Base-by-base conservation (phyloP, 2,329 filamentous ascomycete species). In the Pseudogymnoascus sp. region DNA sequence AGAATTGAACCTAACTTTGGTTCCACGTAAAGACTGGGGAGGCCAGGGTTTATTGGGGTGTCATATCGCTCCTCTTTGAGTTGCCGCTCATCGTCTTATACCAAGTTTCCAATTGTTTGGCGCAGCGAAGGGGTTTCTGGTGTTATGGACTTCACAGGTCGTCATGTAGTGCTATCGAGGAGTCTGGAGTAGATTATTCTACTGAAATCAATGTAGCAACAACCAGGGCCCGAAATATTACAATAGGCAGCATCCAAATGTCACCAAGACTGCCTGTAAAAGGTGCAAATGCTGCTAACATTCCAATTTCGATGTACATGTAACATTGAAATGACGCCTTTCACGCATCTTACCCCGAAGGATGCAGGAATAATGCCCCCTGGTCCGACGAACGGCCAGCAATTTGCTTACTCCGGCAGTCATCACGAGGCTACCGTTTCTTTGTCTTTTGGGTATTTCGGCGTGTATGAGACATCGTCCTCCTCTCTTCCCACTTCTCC, bases 11-110 rank as follows among this genome's bases (percentile, higher is more conserved):
- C 74, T 96, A 67, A 84, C 82, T 64, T 75, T 99, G 64, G 89
- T 79, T 55, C 92, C 92, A 59, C 81, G 83, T 67, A 82, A 83
- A 45, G 80, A 92, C 70, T 99, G 94, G 92, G 92, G 92, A 65
- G 94, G 94, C 28, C 81, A 90, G 72, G 94, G 92, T 10, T 76
- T 95, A 71, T 76, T 99, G 67, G 92, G 92, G 59, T 99, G 92
- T 72, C 92, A 96, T 75, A 82, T 97, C 64, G 75, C 96, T 65
- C 90, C 90, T 23, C 66, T 95, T 60, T 95, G 76, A 81, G 37
- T 13, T 28, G n/a, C 26, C 9, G 26, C 45, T 19, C 26, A 7
- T 30, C 26, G 23, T 52, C n/a, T 30, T 19, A 33, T 30, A 52
- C 26, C n/a, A 52, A 30, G 15, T 52, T 52, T 52, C 26, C 23